Conservation (phyloP, 352 stramenopile genomes). For the Phytophthora cajani region DNA sequence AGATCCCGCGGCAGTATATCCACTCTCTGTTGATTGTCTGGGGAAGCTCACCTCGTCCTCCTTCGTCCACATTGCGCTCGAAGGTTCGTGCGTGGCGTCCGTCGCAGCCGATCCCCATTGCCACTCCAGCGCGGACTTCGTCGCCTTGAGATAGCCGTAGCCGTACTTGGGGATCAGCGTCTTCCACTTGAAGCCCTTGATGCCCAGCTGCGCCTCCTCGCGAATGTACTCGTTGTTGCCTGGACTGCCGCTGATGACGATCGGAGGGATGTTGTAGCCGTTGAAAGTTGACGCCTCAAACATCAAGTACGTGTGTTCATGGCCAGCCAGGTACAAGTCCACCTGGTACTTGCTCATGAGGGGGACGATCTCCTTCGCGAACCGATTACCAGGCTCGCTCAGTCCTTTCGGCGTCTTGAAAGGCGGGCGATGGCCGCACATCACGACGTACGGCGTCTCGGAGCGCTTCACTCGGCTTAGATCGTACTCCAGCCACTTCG, state of each 20-base stretch:
- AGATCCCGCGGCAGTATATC: constrained; percentile 41
- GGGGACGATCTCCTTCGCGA: constrained; percentile 70
- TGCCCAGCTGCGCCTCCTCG: constrained; percentile 47
- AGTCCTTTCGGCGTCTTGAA: constrained; percentile 71
- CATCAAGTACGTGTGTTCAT: constrained; percentile 78
- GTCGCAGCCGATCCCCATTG: constrained; percentile 63
- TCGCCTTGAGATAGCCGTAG: constrained; percentile 75
- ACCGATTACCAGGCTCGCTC: constrained; percentile 51
- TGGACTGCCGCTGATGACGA: constrained; percentile 75
- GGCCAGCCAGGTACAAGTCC: constrained; percentile 71
- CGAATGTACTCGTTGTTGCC: constrained; percentile 86
- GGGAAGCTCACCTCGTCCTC: constrained; percentile 59
- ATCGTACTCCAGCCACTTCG: constrained; percentile 74
- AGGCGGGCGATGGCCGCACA: constrained; percentile 75
- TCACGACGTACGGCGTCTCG: constrained; percentile 70
- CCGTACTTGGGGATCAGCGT: constrained; percentile 79
- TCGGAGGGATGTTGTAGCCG: constrained; percentile 61
- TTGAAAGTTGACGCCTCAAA: constrained; percentile 64
- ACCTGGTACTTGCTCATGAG: constrained; percentile 79
- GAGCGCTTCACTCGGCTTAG: constrained; percentile 67
- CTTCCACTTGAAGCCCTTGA: constrained; percentile 64
- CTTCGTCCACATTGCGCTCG: constrained; percentile 53
- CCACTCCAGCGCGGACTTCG: constrained; percentile 58
- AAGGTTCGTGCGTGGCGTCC: constrained; percentile 48
- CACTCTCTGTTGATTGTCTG: constrained; percentile 33